Evolutionary conservation across 106 monocot genomes (phyloP), one percentile per base, ranked within the genome.

Genomic region (Agapanthus africanus): DNA sequence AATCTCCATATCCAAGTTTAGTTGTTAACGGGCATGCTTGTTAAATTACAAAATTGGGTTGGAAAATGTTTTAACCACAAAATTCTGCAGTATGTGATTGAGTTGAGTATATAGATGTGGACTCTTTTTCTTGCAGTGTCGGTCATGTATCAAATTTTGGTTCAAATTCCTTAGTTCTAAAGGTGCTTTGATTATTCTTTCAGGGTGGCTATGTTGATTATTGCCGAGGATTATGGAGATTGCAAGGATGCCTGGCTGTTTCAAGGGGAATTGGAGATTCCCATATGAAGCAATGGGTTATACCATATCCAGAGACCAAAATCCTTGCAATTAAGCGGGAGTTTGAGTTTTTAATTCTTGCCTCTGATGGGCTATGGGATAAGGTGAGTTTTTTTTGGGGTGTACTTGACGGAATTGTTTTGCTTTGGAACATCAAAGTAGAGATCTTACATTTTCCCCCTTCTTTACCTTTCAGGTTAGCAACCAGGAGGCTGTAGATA

Each of bases 331-430:
- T 99, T 3, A 49, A 73, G 68, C 80, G 82, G 15, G 76, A 90
- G 37, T 83, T 49, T 54, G 97, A 99, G 72, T 99, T 99, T 74
- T 59, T 99, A 51, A 87, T 99, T 68, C 82, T 99, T 26, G 97
- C 92, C 1, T 99, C 91, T 22, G 92, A 99, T 73, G 97, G 97
- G 0, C 77, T 99, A 6, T 99, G 97, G 97, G 82, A 86, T 61
- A 82, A 82, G 73, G 80, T 80, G 18, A 18, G 23, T 6, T 47
- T 14, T 37, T 7, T 25, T 37, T 31, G n/a, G n/a, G n/a, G n/a
- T n/a, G n/a, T n/a, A n/a, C n/a, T n/a, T n/a, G n/a, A n/a, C n/a
- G n/a, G n/a, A n/a, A n/a, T n/a, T n/a, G n/a, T n/a, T n/a, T n/a
- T n/a, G n/a, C n/a, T n/a, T n/a, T n/a, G n/a, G n/a, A n/a, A n/a